Evolutionary conservation across 768 basidiomycete genomes (phyloP).

Genomic region (Pleurotus giganteus): DNA sequence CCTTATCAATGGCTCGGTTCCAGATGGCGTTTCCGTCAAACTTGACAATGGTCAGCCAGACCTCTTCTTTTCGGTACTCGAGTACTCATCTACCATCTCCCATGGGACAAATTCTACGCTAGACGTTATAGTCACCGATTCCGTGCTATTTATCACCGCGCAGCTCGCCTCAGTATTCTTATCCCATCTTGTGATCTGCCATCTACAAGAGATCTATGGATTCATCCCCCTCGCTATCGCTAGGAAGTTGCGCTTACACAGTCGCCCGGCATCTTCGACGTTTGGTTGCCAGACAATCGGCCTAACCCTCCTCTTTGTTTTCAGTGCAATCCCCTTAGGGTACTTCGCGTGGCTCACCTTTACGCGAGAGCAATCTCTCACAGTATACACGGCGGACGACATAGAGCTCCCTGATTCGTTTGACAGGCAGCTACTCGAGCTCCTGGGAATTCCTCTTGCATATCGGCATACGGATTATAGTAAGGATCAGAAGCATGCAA

Average conservation of each 20-base stretch:
- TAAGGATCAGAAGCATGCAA: not conserved
- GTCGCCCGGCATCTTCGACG: conserved; percentile 12
- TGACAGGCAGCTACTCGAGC: conserved; percentile 4
- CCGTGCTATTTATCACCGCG: conserved; percentile 14
- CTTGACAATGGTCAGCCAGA: conserved; percentile 14
- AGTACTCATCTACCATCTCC: not conserved
- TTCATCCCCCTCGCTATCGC: conserved; percentile 15
- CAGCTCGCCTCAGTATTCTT: conserved; percentile 9
- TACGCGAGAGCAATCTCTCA: conserved; percentile 8
- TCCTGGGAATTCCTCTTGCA: conserved; percentile 11
- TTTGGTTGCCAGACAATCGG: conserved; percentile 11
- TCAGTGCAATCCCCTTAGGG: conserved; percentile 1
- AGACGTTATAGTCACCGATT: conserved; percentile 16
- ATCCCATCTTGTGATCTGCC: conserved; percentile 13
- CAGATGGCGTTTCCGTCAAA: conserved; percentile 13
- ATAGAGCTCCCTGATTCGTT: conserved; percentile 3
- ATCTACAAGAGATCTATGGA: conserved; percentile 16
- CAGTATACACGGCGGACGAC: conserved; percentile 7
- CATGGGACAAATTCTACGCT: not conserved
- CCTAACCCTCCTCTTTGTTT: conserved; percentile 8
- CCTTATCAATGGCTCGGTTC: conserved; percentile 11
- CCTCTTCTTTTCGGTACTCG: not conserved
- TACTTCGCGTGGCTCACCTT: conserved; percentile 16
- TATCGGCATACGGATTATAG: conserved; percentile 15
- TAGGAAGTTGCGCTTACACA: conserved; percentile 6